These are phyloP conservation scores for Colletotrichum limetticola DNA, from an alignment of 2,329 filamentous ascomycete genomes.

Conservation along the genomic window DNA sequence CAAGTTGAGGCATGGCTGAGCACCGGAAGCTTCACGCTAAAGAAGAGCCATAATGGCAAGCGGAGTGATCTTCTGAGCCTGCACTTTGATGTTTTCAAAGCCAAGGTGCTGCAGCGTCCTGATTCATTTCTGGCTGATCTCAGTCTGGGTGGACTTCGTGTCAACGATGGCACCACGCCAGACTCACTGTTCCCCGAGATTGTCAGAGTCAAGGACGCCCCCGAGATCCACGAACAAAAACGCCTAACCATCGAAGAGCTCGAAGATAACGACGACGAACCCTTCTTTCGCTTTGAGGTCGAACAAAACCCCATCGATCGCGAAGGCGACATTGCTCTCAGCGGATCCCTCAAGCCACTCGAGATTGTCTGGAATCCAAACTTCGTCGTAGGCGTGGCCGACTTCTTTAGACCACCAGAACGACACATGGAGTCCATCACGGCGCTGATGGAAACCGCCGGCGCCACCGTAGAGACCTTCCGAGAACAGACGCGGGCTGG, in stretches of 20 bases:
- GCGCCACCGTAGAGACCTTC: conserved; percentile 93
- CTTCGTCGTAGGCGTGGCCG: conserved; percentile 88
- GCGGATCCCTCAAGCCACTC: conserved; percentile 91
- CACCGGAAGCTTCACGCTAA: conserved; percentile 95
- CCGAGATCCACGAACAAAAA: conserved; percentile 58
- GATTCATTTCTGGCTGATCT: conserved; percentile 91
- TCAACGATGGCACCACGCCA: conserved; percentile 95
- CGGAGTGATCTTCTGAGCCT: conserved; percentile 86
- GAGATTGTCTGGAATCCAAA: conserved; percentile 98
- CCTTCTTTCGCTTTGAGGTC: conserved; percentile 91
- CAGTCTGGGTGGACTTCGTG: conserved; percentile 89
- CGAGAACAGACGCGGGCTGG: conserved; percentile 96
- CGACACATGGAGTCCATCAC: conserved; percentile 98
- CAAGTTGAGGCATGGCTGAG: conserved; percentile 93
- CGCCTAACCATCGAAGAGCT: conserved; percentile 65
- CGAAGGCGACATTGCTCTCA: conserved; percentile 89
- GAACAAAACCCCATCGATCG: conserved; percentile 96
- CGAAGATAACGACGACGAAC: conserved; percentile 67
- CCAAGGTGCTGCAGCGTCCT: conserved; percentile 87
- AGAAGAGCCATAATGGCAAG: conserved; percentile 83
- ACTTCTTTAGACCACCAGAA: conserved; percentile 96
- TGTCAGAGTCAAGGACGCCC: conserved; percentile 91
- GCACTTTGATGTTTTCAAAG: conserved; percentile 94
- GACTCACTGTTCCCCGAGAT: conserved; percentile 95
- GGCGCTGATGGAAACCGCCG: conserved; percentile 93